phyloP scores from a whole-genome alignment of 352 stramenopile species.

The Phytophthora pluvialis region DNA sequence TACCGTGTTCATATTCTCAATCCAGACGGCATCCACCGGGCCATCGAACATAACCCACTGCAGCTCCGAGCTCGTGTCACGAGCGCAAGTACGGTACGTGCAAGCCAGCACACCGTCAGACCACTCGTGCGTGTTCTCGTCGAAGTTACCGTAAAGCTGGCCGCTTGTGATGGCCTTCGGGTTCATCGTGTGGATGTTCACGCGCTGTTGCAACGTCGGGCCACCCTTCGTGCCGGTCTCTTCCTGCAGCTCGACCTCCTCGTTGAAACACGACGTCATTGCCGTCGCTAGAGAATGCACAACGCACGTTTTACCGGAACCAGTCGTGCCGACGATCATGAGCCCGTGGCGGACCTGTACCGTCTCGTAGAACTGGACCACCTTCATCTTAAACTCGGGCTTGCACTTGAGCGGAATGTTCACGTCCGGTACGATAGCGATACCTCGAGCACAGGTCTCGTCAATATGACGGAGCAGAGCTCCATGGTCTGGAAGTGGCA shows the following conservation, averaged over 20 bases:
- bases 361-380: conserved; percentile 97
- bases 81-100: conserved; percentile 93
- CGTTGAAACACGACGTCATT: conserved; percentile 73
- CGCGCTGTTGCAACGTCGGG: conserved; percentile 56
- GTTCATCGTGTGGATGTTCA: conserved; percentile 92
- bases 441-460: conserved; percentile 70
- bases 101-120: conserved; percentile 94
- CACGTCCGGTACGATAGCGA: conserved; percentile 67
- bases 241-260: conserved; percentile 41
- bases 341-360: conserved; percentile 94
- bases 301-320: conserved; percentile 94
- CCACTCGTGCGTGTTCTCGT: conserved; percentile 95
- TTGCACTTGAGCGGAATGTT: conserved; percentile 77
- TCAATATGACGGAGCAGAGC: conserved; percentile 85
- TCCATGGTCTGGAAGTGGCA: conserved; percentile 89
- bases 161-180: conserved; percentile 95
- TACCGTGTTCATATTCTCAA: conserved; percentile 97
- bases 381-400: conserved; percentile 86
- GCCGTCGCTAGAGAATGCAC: conserved; percentile 83
- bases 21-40: conserved; percentile 94
- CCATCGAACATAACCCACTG: conserved; percentile 96
- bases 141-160: conserved; percentile 95
- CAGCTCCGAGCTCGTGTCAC: conserved; percentile 78
- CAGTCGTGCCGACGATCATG: conserved; percentile 95
- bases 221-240: conserved; percentile 38